Evolutionary conservation across 2,329 filamentous ascomycete species (phyloP).

Genomic region (Bretziella fagacearum): DNA sequence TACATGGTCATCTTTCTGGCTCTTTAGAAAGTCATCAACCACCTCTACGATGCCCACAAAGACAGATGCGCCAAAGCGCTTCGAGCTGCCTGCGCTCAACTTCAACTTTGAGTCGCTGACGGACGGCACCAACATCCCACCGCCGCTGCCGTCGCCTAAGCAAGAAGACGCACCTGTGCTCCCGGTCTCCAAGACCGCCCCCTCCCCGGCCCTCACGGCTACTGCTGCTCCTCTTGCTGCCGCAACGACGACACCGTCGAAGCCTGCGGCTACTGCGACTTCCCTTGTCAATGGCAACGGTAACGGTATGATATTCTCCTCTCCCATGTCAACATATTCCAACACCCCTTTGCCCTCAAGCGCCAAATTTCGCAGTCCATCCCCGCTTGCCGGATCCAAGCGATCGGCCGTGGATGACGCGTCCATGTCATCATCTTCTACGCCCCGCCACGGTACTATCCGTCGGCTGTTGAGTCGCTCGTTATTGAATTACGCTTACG

Average conservation of each 20-base stretch:
- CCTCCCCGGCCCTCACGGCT: slow-evolving; percentile 5
- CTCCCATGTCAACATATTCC: neutral
- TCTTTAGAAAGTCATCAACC: neutral
- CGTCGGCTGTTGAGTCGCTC: slow-evolving; percentile 40
- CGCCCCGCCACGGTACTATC: slow-evolving; percentile 37
- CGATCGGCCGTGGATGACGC: slow-evolving; percentile 30
- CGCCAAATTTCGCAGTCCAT: slow-evolving; percentile 15
- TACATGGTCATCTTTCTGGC: neutral
- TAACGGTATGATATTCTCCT: slow-evolving; percentile 24
- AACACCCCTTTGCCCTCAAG: slow-evolving; percentile 16
- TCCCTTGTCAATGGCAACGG: slow-evolving; percentile 16
- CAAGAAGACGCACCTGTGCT: slow-evolving; percentile 29
- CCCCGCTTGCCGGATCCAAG: slow-evolving; percentile 26
- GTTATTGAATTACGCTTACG: slow-evolving; percentile 36
- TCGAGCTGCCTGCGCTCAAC: slow-evolving; percentile 41
- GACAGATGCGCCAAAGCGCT: slow-evolving; percentile 19
- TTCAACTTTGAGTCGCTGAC: slow-evolving; percentile 43
- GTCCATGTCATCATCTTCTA: slow-evolving; percentile 35
- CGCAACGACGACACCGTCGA: neutral
- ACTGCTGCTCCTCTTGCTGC: neutral
- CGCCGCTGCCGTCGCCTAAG: slow-evolving; percentile 38
- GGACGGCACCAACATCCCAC: slow-evolving; percentile 43
- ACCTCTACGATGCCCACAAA: slow-evolving; percentile 10
- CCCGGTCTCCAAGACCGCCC: slow-evolving; percentile 17
- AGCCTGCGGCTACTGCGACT: slow-evolving; percentile 1